Conservation (phyloP, 192 early-diverging fungal species). For the Obelidium mucronatum region DNA sequence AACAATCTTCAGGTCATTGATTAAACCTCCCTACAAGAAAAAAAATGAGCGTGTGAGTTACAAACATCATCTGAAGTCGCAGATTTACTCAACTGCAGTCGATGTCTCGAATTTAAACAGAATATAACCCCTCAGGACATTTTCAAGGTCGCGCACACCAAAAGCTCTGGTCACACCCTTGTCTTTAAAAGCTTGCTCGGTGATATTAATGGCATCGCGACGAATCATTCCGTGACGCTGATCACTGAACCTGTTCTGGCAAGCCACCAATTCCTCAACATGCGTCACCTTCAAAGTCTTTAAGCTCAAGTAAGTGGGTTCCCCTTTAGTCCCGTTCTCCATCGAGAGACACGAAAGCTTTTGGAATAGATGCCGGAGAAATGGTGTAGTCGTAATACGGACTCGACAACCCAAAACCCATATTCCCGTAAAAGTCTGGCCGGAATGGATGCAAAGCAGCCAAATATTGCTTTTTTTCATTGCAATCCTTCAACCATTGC, state of each 20-base stretch:
- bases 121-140: slow-evolving; percentile 6
- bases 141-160: not conserved
- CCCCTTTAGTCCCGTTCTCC: not conserved
- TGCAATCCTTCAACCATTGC: not conserved
- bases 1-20: slow-evolving; percentile 17
- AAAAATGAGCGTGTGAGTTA: not conserved
- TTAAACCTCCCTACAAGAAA: not conserved
- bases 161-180: slow-evolving; percentile 10
- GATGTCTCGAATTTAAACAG: slow-evolving; percentile 13
- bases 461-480: not conserved
- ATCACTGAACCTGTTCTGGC: slow-evolving; percentile 10
- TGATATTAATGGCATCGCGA: not conserved
- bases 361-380: slow-evolving; percentile 8
- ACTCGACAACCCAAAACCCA: slow-evolving; percentile 27
- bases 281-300: not conserved
- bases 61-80: not conserved
- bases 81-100: not conserved
- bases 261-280: slow-evolving; percentile 4
- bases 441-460: slow-evolving; percentile 29
- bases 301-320: not conserved
- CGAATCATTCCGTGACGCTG: slow-evolving; percentile 12
- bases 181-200: not conserved
- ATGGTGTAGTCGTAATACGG: slow-evolving; percentile 22
- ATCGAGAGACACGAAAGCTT: not conserved
- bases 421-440: slow-evolving; percentile 19